Conservation (phyloP, 2,329 filamentous ascomycete species). For the Celoporthe dispersa region DNA sequence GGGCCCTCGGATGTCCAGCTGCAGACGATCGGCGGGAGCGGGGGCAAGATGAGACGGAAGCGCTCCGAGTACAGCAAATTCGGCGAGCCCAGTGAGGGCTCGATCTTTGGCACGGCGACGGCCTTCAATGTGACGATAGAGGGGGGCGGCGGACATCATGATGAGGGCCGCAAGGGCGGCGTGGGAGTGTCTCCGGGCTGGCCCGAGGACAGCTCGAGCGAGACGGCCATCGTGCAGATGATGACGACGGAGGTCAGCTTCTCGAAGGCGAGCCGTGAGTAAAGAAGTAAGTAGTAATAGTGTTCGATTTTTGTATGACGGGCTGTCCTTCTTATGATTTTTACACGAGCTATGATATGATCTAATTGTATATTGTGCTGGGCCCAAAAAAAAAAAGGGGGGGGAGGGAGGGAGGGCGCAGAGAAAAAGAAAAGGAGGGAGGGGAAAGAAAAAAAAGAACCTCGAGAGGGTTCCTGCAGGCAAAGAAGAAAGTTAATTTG, state of each 20-base stretch:
- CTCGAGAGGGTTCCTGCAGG: no score
- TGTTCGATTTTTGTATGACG: neutral
- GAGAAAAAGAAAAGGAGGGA: no score
- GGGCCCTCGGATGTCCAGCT: neutral
- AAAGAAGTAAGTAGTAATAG: neutral
- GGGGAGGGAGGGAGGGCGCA: neutral
- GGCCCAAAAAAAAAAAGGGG: neutral
- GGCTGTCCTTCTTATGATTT: neutral
- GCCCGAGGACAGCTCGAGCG: neutral
- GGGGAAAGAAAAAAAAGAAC: no score
- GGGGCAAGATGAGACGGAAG: neutral
- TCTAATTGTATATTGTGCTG: neutral
- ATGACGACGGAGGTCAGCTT: neutral
- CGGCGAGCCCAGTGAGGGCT: neutral
- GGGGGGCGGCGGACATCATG: neutral
- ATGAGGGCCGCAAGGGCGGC: neutral
- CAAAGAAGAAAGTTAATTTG: no score
- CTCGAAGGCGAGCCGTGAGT: neutral
- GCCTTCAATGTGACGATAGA: slow-evolving; percentile 2
- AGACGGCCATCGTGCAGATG: slow-evolving; percentile 1
- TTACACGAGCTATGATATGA: neutral
- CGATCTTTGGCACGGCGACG: neutral
- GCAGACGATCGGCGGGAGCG: neutral
- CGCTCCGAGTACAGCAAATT: neutral
- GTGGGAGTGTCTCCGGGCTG: neutral